phyloP scores from a whole-genome alignment of 495 filamentous ascomycete species.

The Annulohypoxylon moriforme region DNA sequence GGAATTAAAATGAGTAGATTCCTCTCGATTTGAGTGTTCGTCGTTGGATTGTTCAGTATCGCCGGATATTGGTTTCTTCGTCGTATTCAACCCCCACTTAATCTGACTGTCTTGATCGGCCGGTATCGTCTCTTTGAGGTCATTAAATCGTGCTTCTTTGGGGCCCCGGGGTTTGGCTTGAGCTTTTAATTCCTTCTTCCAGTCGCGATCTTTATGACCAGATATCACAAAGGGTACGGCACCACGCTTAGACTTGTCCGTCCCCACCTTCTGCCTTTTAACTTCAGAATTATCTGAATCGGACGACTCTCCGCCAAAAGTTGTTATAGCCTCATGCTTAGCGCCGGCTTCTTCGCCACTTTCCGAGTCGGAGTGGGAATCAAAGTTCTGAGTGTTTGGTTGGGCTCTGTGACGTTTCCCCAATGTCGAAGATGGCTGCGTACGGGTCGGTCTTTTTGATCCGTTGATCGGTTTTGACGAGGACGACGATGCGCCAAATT shows the following conservation, averaged over 20 bases:
- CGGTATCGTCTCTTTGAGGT: slow-evolving; percentile 51
- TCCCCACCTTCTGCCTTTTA: slow-evolving; percentile 28
- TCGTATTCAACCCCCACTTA: slow-evolving; percentile 60
- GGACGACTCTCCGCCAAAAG: slow-evolving; percentile 49
- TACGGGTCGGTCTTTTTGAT: slow-evolving; percentile 46
- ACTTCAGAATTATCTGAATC: slow-evolving; percentile 35
- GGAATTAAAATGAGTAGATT: slow-evolving; percentile 33
- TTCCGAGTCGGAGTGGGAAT: slow-evolving; percentile 52
- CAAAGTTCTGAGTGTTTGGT: slow-evolving; percentile 47
- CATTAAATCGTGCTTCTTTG: slow-evolving; percentile 64
- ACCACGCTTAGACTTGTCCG: slow-evolving; percentile 41
- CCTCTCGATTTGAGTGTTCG: slow-evolving; percentile 38
- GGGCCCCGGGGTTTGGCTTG: slow-evolving; percentile 55
- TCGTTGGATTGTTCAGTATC: slow-evolving; percentile 33
- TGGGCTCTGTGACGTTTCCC: slow-evolving; percentile 55
- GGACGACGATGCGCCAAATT: slow-evolving; percentile 47
- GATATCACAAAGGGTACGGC: slow-evolving; percentile 70
- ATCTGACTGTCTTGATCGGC: slow-evolving; percentile 52
- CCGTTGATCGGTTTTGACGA: slow-evolving; percentile 35
- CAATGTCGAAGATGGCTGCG: slow-evolving; percentile 49
- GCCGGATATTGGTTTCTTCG: slow-evolving; percentile 45
- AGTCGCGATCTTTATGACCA: slow-evolving; percentile 74
- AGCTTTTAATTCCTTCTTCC: slow-evolving; percentile 70
- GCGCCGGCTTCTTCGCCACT: slow-evolving; percentile 44
- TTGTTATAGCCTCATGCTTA: slow-evolving; percentile 54